Evolutionary conservation across 73 alveolate species (phyloP), one percentile per base, ranked within the genome.

Genomic region (Paramecium biaurelia): DNA sequence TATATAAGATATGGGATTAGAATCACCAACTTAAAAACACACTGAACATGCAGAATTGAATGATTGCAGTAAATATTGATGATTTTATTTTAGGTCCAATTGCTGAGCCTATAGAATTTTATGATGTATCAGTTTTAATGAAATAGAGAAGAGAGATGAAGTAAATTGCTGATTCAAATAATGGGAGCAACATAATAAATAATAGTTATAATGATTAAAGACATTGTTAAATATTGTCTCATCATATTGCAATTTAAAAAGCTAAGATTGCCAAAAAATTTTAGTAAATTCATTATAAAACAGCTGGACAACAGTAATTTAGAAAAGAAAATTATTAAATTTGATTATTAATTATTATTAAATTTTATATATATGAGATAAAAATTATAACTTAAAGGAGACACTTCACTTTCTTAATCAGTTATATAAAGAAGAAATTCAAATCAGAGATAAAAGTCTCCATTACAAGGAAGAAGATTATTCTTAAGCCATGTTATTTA

Each of bases 91-190:
- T 79, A 79, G 90, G 90, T 79, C 90, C 90, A 24, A 79, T 79
- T 8, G 90, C 90, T 18, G 90, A 79, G 18, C 90, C 90, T 18
- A 79, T 79, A 76, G 90, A 79, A 79, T 79, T 43, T 47, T 45
- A 79, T 12, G 90, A 79, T 23, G 74, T 42, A 23, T 79, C 90
- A 79, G 56, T 79, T 1, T 8, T 79, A 11, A 23, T 21, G n/a
- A 26, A 21, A 26, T 18, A 32, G 10, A 79, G 47, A 76, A 79
- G 45, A 34, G 42, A 23, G 47, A 41, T 38, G 14, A 41, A 79
- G 35, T 12, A 30, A 28, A 28, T 38, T 34, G 56, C 32, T 9
- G 58, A 72, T 12, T 63, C 84, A 4, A 63, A 63, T 63, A 26
- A 30, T 26, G 84, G 84, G 14, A 63, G 47, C 45, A 79, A 47